Conservation (phyloP, 768 basidiomycete species). For the Lyophyllum decastes region DNA sequence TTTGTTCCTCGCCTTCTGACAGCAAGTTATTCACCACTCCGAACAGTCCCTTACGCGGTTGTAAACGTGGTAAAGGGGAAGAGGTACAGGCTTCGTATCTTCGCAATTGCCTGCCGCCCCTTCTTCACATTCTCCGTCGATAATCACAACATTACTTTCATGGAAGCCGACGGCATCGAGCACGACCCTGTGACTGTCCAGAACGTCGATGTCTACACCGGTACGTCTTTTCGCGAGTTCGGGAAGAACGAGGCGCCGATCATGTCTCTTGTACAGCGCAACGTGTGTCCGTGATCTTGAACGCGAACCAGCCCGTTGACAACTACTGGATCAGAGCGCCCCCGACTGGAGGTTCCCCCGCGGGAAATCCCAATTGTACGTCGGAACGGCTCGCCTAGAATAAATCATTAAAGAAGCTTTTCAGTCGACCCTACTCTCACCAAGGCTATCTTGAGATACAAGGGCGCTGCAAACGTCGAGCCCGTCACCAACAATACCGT, state of each 20-base stretch:
- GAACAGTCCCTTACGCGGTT: conserved; percentile 36
- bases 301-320: conserved; percentile 41
- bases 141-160: conserved; percentile 35
- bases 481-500: conserved; percentile 23
- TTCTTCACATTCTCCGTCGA: conserved; percentile 39
- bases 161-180: conserved; percentile 42
- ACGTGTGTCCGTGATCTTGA: conserved; percentile 36
- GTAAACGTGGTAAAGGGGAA: conserved; percentile 40
- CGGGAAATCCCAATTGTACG: conserved; percentile 23
- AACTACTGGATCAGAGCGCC: conserved; percentile 48
- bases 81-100: conserved; percentile 54
- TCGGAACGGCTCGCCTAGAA: not conserved
- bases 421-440: conserved; percentile 25
- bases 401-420: not conserved
- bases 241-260: not conserved
- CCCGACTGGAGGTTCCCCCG: conserved; percentile 20
- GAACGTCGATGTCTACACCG: conserved; percentile 43
- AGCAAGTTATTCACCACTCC: not conserved
- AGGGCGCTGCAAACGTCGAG: conserved; percentile 26
- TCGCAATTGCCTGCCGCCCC: conserved; percentile 48
- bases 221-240: conserved; percentile 16
- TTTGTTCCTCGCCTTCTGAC: not conserved
- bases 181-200: conserved; percentile 40
- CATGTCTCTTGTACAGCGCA: conserved; percentile 24
- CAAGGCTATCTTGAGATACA: conserved; percentile 34